These are phyloP conservation scores for Pythium aristosporum DNA, from an alignment of 352 stramenopile genomes.

Conservation along the genomic window DNA sequence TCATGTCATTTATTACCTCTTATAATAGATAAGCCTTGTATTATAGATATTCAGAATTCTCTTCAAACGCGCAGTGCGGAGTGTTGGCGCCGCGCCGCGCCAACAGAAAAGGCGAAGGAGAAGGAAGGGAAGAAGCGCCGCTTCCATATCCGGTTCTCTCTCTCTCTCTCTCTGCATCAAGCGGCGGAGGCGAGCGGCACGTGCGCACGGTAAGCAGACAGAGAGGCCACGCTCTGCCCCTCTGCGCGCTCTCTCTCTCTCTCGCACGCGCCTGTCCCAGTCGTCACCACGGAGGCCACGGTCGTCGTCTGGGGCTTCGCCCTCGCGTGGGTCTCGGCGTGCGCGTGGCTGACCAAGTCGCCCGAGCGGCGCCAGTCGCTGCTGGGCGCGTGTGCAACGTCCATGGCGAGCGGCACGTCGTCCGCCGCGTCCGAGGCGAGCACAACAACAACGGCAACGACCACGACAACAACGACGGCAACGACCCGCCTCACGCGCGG, in stretches of 20 bases:
- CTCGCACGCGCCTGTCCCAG: neutral
- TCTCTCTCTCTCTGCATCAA: neutral
- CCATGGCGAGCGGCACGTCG: constrained; percentile 10
- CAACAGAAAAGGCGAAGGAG: constrained; percentile 2
- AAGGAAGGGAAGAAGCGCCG: neutral
- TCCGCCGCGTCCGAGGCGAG: neutral
- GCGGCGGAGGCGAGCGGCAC: neutral
- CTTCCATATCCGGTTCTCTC: neutral
- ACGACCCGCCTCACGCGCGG: constrained; percentile 20
- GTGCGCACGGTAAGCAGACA: neutral
- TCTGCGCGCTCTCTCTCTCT: neutral
- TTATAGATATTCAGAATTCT: too few species aligned
- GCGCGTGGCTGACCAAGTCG: constrained; percentile 29
- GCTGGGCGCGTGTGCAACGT: constrained; percentile 4
- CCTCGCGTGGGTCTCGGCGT: constrained; percentile 25
- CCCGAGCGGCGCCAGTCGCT: constrained; percentile 13
- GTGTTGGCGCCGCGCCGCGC: constrained; percentile 1
- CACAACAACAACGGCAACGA: neutral
- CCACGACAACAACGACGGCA: neutral
- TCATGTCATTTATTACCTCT: too few species aligned
- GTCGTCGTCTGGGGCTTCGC: constrained; percentile 16
- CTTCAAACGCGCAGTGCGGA: neutral
- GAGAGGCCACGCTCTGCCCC: neutral
- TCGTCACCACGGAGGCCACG: constrained; percentile 19
- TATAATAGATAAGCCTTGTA: too few species aligned